Conservation (phyloP, 1,139 yeast genomes). For the Petasospora fabianii region DNA sequence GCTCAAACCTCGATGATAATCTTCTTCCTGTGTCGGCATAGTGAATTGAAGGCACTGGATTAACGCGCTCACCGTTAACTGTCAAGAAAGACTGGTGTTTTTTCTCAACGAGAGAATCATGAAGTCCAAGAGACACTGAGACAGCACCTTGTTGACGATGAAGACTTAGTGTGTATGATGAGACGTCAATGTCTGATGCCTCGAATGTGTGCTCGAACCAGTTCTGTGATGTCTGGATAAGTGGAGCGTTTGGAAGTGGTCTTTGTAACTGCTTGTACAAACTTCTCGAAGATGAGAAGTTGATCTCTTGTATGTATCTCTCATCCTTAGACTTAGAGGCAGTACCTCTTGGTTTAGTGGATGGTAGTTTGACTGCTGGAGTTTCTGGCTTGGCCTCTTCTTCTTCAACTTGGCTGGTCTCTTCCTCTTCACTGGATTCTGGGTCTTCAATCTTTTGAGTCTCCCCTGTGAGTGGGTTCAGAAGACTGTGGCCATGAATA, state of each 20-base stretch:
- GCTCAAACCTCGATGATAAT: slow-evolving; percentile 44
- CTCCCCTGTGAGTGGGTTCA: slow-evolving; percentile 11
- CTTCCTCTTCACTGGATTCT: slow-evolving; percentile 7
- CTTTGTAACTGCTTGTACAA: slow-evolving; percentile 26
- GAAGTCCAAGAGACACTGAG: slow-evolving; percentile 42
- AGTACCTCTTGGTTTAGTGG: slow-evolving; percentile 8
- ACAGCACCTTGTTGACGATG: slow-evolving; percentile 43
- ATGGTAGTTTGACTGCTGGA: slow-evolving; percentile 8
- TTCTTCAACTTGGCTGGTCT: slow-evolving; percentile 15
- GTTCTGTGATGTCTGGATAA: slow-evolving; percentile 23
- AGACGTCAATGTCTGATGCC: slow-evolving; percentile 42
- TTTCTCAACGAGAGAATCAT: slow-evolving; percentile 36
- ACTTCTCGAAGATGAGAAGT: slow-evolving; percentile 38
- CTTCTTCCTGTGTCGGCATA: slow-evolving; percentile 30
- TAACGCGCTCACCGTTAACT: slow-evolving; percentile 49
- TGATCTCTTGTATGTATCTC: slow-evolving; percentile 38
- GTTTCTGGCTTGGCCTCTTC: slow-evolving; percentile 9
- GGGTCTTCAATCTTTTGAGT: slow-evolving; percentile 12
- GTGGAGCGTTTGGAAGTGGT: slow-evolving; percentile 13
- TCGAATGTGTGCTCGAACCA: slow-evolving; percentile 46
- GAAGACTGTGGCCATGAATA: slow-evolving; percentile 1
- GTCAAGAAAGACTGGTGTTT: slow-evolving; percentile 43
- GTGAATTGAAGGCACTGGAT: slow-evolving; percentile 38
- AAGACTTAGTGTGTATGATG: slow-evolving; percentile 41
- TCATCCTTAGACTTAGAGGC: slow-evolving; percentile 3